A percentile compares a stretch with the other conserved stretches of the same genome.
Conservation (phyloP, 352 stramenopile genomes). For the Pythium periplocum region DNA sequence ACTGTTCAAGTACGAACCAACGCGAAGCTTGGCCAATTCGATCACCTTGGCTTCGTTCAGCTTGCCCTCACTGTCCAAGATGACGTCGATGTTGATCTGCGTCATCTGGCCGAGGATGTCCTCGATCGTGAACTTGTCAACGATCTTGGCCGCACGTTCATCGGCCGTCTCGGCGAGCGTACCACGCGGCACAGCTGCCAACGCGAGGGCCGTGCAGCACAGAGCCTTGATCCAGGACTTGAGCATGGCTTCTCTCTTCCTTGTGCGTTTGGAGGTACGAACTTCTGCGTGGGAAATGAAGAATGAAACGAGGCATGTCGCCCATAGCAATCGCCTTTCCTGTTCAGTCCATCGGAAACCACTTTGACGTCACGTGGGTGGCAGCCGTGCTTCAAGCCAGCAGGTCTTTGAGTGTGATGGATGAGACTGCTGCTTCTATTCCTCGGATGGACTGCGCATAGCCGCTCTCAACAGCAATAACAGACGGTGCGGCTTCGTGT, state of each 20-base stretch:
- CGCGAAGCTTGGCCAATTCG: slow-evolving; percentile 48
- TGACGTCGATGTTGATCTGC: slow-evolving; percentile 69
- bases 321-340: too few species aligned
- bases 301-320: too few species aligned
- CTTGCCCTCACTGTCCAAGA: slow-evolving; percentile 38
- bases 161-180: slow-evolving; percentile 19
- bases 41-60: slow-evolving; percentile 40
- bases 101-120: slow-evolving; percentile 80
- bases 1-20: slow-evolving; percentile 72
- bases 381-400: too few species aligned
- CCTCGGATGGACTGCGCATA: too few species aligned
- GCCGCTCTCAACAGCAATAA: too few species aligned
- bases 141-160: slow-evolving; percentile 39
- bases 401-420: too few species aligned
- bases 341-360: too few species aligned
- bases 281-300: too few species aligned
- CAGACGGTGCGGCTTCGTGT: too few species aligned
- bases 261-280: not conserved
- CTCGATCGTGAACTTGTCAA: slow-evolving; percentile 40
- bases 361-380: too few species aligned
- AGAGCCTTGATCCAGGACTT: slow-evolving; percentile 29
- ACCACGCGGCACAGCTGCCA: slow-evolving; percentile 17
- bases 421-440: too few species aligned
- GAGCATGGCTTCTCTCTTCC: slow-evolving; percentile 19
- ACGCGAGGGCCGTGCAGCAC: slow-evolving; percentile 21